Evolutionary conservation across 1,284 basidiomycete genomes (phyloP).

Genomic region (Ustilago lituana): DNA sequence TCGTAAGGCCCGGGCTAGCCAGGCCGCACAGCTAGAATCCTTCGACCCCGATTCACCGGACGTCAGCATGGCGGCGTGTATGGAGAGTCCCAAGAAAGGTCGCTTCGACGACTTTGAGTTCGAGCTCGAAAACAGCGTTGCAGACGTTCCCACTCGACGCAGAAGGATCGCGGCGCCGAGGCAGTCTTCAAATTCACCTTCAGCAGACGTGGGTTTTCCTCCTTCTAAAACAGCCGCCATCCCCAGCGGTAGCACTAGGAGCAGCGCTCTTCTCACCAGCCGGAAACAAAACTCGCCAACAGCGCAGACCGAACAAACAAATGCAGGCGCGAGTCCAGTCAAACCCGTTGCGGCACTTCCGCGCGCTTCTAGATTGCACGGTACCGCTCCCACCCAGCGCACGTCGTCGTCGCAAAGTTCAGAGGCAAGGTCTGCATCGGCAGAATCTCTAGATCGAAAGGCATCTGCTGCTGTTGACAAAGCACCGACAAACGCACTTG

Average conservation of each 20-base stretch:
- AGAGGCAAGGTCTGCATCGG: not conserved
- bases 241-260: not conserved
- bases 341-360: conserved; percentile 19
- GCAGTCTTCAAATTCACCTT: conserved; percentile 16
- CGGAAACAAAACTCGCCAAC: conserved; percentile 31
- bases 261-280: conserved; percentile 17
- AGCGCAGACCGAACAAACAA: not conserved
- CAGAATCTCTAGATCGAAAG: not conserved
- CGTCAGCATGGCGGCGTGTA: conserved; percentile 28
- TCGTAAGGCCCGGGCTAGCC: conserved; percentile 24
- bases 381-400: conserved; percentile 6
- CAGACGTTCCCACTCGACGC: conserved; percentile 27
- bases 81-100: conserved; percentile 46
- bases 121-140: conserved; percentile 34
- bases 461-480: not conserved
- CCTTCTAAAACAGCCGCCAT: conserved; percentile 19
- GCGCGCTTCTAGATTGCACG: conserved; percentile 17
- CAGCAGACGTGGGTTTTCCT: conserved; percentile 22
- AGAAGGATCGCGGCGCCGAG: conserved; percentile 12
- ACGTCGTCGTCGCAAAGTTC: conserved; percentile 12
- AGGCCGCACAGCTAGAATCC: conserved; percentile 15
- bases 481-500: not conserved
- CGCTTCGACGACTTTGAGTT: conserved; percentile 49
- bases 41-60: conserved; percentile 38
- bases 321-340: conserved; percentile 18